A percentile compares a stretch with the other conserved stretches of the same genome.
phyloP scores from a whole-genome alignment of 768 basidiomycete species.

The Sutorius australiensis region DNA sequence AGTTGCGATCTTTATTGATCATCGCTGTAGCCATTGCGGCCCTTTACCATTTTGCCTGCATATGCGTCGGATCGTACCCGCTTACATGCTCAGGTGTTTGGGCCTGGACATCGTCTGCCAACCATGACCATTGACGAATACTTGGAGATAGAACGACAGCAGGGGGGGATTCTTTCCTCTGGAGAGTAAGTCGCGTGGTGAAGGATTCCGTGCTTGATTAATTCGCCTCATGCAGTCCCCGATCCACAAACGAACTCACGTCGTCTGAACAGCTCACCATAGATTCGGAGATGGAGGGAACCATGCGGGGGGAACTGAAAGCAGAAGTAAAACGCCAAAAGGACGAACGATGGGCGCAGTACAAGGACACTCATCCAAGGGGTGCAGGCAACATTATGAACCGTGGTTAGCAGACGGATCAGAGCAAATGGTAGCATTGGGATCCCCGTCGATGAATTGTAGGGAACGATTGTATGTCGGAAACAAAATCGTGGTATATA shows the following conservation, averaged over 20 bases:
- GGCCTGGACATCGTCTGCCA: constrained; percentile 77
- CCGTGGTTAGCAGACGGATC: constrained; percentile 47
- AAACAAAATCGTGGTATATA: constrained; percentile 30
- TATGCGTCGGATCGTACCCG: constrained; percentile 63
- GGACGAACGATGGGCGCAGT: constrained; percentile 90
- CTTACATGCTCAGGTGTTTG: constrained; percentile 79
- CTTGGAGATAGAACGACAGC: constrained; percentile 74
- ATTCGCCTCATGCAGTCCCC: constrained; percentile 44
- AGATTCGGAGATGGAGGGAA: constrained; percentile 85
- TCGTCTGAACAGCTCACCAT: constrained; percentile 73
- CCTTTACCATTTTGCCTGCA: constrained; percentile 89
- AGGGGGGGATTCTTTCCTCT: constrained; percentile 84
- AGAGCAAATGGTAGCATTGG: constrained; percentile 8
- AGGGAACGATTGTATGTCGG: constrained; percentile 19
- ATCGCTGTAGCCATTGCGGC: constrained; percentile 66
- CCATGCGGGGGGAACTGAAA: constrained; percentile 59
- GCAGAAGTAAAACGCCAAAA: constrained; percentile 74
- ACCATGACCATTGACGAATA: constrained; percentile 97
- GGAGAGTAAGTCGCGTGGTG: constrained; percentile 62
- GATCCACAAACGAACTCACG: constrained; percentile 63
- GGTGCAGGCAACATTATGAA: constrained; percentile 99
- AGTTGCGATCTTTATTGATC: constrained; percentile 3
- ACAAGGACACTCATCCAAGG: constrained; percentile 77
- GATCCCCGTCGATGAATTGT: constrained; percentile 7
- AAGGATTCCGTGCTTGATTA: background rate